Conservation (phyloP, 2,329 filamentous ascomycete genomes). For the Zymoseptoria tritici region DNA sequence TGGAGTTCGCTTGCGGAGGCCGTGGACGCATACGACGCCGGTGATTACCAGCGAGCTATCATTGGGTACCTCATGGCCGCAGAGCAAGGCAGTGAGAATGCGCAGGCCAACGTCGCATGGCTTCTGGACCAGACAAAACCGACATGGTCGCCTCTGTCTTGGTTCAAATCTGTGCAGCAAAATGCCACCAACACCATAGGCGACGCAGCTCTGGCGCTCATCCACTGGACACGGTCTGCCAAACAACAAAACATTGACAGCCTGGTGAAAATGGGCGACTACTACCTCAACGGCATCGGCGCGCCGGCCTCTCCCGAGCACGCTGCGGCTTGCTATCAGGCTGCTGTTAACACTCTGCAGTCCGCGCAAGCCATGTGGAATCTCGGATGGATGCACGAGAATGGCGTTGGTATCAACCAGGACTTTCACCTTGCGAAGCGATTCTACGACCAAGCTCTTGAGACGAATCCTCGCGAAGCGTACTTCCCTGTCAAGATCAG, state of each 20-base stretch:
- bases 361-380: constrained; percentile 96
- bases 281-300: constrained; percentile 77
- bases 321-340: constrained; percentile 85
- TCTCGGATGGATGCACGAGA: constrained; percentile 98
- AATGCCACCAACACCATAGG: constrained; percentile 39
- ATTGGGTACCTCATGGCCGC: constrained; percentile 79
- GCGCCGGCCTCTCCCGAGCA: constrained; percentile 60
- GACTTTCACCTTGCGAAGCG: constrained; percentile 96
- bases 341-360: constrained; percentile 82
- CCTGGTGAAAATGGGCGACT: constrained; percentile 96
- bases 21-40: constrained; percentile 71
- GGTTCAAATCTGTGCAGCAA: constrained; percentile 9
- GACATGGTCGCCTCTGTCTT: constrained; percentile 11
- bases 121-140: constrained; percentile 59
- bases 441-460: constrained; percentile 87
- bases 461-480: constrained; percentile 74
- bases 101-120: constrained; percentile 83
- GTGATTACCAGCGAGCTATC: constrained; percentile 72
- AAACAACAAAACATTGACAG: constrained; percentile 90
- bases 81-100: constrained; percentile 84
- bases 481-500: constrained; percentile 89
- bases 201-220: constrained; percentile 63
- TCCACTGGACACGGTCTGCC: constrained; percentile 92
- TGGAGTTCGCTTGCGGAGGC: constrained; percentile 77
- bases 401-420: constrained; percentile 83